These are phyloP conservation scores for Trichomonas tenax DNA, from an alignment of 208 protist genomes.

Conservation along the genomic window DNA sequence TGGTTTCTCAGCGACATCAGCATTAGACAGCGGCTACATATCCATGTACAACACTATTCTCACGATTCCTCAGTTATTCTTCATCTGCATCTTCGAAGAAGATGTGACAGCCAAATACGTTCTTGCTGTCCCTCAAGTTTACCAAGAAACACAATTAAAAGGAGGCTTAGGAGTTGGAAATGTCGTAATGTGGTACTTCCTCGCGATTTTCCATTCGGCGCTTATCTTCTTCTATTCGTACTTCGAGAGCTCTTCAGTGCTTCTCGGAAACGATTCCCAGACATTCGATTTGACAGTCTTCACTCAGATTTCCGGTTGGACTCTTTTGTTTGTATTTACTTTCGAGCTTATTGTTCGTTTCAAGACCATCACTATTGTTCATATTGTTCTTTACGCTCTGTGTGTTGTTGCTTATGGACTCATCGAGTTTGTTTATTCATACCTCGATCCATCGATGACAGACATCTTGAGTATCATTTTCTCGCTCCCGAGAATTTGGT, in stretches of 20 bases:
- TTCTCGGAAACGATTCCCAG: neutral
- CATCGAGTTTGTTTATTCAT: neutral
- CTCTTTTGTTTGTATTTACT: neutral
- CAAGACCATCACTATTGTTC: neutral
- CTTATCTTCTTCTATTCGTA: neutral
- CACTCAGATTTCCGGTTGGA: conserved; percentile 4
- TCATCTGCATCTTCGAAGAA: neutral
- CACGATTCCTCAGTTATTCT: neutral
- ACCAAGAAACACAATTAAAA: neutral
- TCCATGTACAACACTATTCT: neutral
- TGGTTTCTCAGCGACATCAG: neutral
- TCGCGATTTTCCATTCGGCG: neutral
- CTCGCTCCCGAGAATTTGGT: neutral
- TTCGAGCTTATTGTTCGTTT: neutral
- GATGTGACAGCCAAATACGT: neutral
- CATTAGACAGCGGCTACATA: neutral
- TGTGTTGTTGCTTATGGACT: neutral
- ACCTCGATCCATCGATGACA: neutral
- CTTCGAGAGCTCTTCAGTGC: neutral
- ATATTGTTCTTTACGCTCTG: neutral
- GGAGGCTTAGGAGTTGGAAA: neutral
- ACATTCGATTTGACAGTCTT: neutral
- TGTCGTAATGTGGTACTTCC: neutral
- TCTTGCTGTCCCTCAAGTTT: neutral
- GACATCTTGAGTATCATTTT: neutral